A percentile compares a stretch with the other conserved stretches of the same genome.
These are phyloP conservation scores for Backusella liffmaniae DNA, from an alignment of 192 early-diverging fungal species.

Conservation along the genomic window DNA sequence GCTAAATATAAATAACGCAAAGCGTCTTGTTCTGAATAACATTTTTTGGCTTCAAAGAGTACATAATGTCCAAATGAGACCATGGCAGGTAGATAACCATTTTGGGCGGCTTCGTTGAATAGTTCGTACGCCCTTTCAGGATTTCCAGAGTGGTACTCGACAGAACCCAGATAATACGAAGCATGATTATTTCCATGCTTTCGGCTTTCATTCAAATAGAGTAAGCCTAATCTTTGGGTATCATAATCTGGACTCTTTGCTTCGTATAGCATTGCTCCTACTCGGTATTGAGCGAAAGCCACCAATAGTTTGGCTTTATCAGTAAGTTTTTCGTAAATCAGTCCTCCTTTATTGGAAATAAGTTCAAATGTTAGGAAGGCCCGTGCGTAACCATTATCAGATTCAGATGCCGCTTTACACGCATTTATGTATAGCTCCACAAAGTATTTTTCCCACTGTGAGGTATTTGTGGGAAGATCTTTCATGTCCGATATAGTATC, in stretches of 20 bases:
- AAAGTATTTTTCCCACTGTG: constrained; percentile 7
- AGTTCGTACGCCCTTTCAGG: not conserved
- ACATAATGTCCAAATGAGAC: not conserved
- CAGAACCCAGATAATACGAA: not conserved
- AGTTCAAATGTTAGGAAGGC: not conserved
- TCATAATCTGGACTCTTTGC: not conserved
- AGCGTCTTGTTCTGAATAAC: not conserved
- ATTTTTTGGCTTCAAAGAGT: not conserved
- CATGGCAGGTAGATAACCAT: not conserved
- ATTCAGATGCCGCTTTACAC: not conserved
- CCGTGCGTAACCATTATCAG: not conserved
- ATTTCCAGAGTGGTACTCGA: not conserved
- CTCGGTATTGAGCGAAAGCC: constrained; percentile 2
- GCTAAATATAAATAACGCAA: not conserved
- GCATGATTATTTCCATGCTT: not conserved
- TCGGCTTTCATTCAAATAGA: not conserved
- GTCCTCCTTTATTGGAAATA: not conserved
- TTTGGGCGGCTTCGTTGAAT: not conserved
- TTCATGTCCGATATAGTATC: not conserved
- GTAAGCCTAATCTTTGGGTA: not conserved
- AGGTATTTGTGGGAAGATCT: not conserved
- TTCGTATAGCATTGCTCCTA: not conserved
- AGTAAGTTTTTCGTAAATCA: not conserved
- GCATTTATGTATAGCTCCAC: not conserved
- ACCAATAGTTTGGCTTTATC: not conserved